A percentile compares a stretch with the other conserved stretches of the same genome.
Evolutionary conservation across 2,329 filamentous ascomycete genomes (phyloP).

Genomic region (Xylariaceae sp.): DNA sequence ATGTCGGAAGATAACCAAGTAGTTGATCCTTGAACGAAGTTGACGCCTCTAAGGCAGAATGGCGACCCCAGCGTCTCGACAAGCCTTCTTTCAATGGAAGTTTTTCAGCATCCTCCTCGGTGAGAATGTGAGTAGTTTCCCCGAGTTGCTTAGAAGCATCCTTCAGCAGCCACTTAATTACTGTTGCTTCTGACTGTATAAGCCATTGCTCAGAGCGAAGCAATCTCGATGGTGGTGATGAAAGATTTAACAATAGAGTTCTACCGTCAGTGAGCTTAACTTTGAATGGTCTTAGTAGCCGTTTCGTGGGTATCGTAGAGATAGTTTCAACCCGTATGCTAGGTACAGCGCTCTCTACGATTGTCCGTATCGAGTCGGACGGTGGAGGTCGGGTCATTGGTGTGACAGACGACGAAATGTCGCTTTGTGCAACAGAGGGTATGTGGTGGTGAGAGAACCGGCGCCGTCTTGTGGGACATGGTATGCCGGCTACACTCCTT

Average conservation of each 20-base stretch:
- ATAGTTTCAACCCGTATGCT: constrained; percentile 43
- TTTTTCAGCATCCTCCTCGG: neutral
- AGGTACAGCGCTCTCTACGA: constrained; percentile 44
- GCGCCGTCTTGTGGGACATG: constrained; percentile 39
- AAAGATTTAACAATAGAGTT: constrained; percentile 49
- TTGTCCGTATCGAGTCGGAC: constrained; percentile 43
- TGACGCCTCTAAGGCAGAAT: constrained; percentile 14
- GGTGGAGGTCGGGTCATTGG: constrained; percentile 45
- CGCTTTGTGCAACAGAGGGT: constrained; percentile 35
- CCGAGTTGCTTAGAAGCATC: constrained; percentile 21
- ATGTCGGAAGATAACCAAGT: constrained; percentile 46
- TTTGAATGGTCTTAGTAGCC: constrained; percentile 50
- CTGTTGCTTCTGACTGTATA: constrained; percentile 51
- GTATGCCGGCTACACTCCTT: constrained; percentile 31
- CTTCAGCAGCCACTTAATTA: constrained; percentile 52
- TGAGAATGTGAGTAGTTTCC: neutral
- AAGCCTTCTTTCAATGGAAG: neutral
- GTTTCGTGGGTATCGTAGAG: constrained; percentile 43
- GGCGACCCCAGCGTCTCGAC: neutral
- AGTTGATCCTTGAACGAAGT: constrained; percentile 29
- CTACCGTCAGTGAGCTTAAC: constrained; percentile 50
- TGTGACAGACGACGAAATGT: constrained; percentile 30
- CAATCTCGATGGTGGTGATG: constrained; percentile 51
- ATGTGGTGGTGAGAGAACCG: constrained; percentile 36
- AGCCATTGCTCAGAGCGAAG: constrained; percentile 55